Evolutionary conservation across 306 rosid genomes (phyloP), one percentile per base, ranked within the genome.

Genomic region (Quercus mongolica): DNA sequence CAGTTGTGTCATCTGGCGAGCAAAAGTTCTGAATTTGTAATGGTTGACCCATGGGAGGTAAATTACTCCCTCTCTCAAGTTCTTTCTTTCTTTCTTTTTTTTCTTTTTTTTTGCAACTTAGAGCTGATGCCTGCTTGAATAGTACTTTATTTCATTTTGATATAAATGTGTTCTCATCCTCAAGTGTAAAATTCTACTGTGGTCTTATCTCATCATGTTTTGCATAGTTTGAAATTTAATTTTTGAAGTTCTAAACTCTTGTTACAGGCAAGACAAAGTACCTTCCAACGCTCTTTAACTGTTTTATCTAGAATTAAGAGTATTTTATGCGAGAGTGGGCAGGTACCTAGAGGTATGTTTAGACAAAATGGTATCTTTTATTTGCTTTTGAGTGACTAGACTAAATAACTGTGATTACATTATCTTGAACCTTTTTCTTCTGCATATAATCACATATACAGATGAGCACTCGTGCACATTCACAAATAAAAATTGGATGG

Each of bases 21-120:
- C 81, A 83, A 80, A 85, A 89, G 88, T 88, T 95, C 98, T 41
- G 88, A 88, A 8, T 93, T 90, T 79, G 33, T 93, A 78, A 95
- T 93, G 98, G 97, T 93, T 80, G 99, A 95, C 88, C 94, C 91
- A 49, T 95, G 99, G 98, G 99, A 95, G 92, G 98, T 92, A 89
- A 57, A 8, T 56, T 71, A 56, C 64, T 74, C 73, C 38, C 51
- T 71, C 44, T 21, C 46, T 25, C 52, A 62, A 30, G 68, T 3
- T 4, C 14, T n/a, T 4, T 56, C 4, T 62, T 56, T 7, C 26
- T 25, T 25, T 25, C 1, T 25, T 25, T 25, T 52, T 56, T 15
- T 56, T 41, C 69, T 38, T n/a, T 33, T 56, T 15, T 62, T 41
- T 73, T 38, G 26, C 65, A 52, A 74, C 83, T 75, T 69, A 64